Percentiles rank a stretch among this genome's conserved stretches.
Evolutionary conservation across 169 alveolate species (phyloP).

Genomic region (Plasmodium yoelii): DNA sequence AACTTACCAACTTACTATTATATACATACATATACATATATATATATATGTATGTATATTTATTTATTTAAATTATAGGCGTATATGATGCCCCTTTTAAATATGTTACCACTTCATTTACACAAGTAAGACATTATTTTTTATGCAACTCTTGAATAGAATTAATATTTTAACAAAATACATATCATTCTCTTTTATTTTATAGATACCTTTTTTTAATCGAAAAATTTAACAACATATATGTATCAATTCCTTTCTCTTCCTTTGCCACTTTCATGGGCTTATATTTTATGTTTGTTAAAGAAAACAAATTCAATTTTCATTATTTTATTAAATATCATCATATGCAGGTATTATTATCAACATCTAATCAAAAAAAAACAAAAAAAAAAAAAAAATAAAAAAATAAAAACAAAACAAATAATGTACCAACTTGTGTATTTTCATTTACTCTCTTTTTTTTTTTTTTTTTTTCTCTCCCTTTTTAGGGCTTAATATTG

Average conservation of each 20-base stretch:
- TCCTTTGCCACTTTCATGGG: slow-evolving; percentile 74
- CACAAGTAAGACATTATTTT: slow-evolving; percentile 70
- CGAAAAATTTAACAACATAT: slow-evolving; percentile 51
- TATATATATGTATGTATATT: no score
- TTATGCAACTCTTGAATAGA: not conserved
- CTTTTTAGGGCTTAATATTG: slow-evolving; percentile 41
- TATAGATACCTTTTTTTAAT: slow-evolving; percentile 44
- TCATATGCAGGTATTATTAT: slow-evolving; percentile 54
- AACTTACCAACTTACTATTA: not conserved
- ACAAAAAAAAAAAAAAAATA: not conserved
- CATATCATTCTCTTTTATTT: not conserved
- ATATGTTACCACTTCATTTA: slow-evolving; percentile 36
- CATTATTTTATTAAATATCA: slow-evolving; percentile 65
- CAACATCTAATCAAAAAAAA: no score
- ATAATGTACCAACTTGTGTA: not conserved
- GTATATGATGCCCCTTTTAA: slow-evolving; percentile 60
- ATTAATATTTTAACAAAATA: not conserved
- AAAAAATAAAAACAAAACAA: not conserved
- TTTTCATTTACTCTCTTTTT: not conserved
- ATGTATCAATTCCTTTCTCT: slow-evolving; percentile 59
- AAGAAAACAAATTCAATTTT: slow-evolving; percentile 66
- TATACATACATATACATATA: not conserved
- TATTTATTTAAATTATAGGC: slow-evolving; percentile 42
- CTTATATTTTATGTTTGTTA: slow-evolving; percentile 59
- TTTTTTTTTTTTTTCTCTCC: not conserved